Percentiles rank a stretch among this genome's conserved stretches.
Conservation (phyloP, 1,284 basidiomycete species). For the Porogramme epimiltina region DNA sequence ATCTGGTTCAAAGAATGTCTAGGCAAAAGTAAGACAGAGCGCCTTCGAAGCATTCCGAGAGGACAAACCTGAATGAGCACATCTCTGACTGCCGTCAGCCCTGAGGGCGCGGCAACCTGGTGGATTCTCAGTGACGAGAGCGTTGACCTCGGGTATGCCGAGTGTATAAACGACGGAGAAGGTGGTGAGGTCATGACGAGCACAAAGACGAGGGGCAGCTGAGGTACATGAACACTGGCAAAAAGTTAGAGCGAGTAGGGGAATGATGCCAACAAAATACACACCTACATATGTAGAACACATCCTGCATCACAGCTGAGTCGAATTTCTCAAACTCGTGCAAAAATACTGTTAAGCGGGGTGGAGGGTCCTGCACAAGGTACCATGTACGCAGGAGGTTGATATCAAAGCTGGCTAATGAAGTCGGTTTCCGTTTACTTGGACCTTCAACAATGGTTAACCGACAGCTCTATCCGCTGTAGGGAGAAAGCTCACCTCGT, state of each 20-base stretch:
- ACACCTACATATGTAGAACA: slow-evolving; percentile 72
- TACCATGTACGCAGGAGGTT: slow-evolving; percentile 61
- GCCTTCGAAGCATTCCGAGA: neutral
- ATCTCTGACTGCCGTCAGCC: slow-evolving; percentile 46
- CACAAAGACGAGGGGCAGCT: slow-evolving; percentile 61
- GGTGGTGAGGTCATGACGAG: slow-evolving; percentile 58
- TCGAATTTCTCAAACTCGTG: slow-evolving; percentile 76
- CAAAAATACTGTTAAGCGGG: slow-evolving; percentile 55
- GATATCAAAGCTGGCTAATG: slow-evolving; percentile 64
- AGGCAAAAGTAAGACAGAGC: neutral
- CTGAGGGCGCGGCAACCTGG: slow-evolving; percentile 49
- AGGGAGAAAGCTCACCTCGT: slow-evolving; percentile 11
- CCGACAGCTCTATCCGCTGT: neutral
- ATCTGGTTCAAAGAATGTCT: slow-evolving; percentile 66
- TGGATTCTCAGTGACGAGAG: slow-evolving; percentile 58
- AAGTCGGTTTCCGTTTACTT: slow-evolving; percentile 47
- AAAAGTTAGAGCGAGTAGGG: neutral
- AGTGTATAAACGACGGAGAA: slow-evolving; percentile 56
- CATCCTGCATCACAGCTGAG: slow-evolving; percentile 56
- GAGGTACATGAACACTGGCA: slow-evolving; percentile 41
- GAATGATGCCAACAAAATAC: neutral
- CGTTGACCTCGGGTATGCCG: slow-evolving; percentile 57
- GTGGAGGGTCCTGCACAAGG: slow-evolving; percentile 27
- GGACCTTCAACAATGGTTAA: neutral
- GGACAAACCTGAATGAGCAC: slow-evolving; percentile 49